These are phyloP conservation scores for Amylocystis lapponica DNA, from an alignment of 768 basidiomycete genomes.

Conservation along the genomic window DNA sequence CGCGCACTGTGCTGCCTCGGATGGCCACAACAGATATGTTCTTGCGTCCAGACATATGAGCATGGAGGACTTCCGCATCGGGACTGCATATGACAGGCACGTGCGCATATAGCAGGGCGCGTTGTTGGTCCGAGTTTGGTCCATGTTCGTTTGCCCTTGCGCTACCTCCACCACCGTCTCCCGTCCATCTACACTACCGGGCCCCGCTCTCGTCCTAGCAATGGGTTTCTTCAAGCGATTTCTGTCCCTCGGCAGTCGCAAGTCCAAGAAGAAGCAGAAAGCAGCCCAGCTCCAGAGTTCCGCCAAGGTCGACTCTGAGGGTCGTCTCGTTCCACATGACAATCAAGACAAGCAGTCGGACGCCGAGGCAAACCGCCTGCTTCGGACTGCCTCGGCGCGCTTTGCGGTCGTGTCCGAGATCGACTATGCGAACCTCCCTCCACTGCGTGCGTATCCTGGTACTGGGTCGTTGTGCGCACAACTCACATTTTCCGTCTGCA, in stretches of 20 bases:
- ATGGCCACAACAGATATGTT: too few species aligned
- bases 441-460: conserved; percentile 52
- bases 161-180: too few species aligned
- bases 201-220: too few species aligned
- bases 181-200: too few species aligned
- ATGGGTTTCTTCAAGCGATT: conserved; percentile 73
- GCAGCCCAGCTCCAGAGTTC: conserved; percentile 1
- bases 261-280: conserved; percentile 43
- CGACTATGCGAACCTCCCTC: conserved; percentile 54
- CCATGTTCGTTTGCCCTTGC: too few species aligned
- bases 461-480: background rate
- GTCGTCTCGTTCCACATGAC: conserved; percentile 12
- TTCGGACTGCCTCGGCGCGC: conserved; percentile 70
- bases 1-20: conserved; percentile 56
- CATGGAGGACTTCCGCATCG: too few species aligned
- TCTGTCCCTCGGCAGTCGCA: conserved; percentile 63
- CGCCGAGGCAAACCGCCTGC: conserved; percentile 40
- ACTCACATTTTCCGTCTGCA: conserved; percentile 7
- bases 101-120: too few species aligned
- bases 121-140: too few species aligned
- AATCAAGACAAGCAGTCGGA: conserved; percentile 36
- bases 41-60: too few species aligned
- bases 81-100: too few species aligned
- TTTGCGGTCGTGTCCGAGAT: conserved; percentile 51
- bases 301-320: conserved; percentile 20